phyloP scores from a whole-genome alignment of 148 eudicot genomes.

The Spergularia marina region DNA sequence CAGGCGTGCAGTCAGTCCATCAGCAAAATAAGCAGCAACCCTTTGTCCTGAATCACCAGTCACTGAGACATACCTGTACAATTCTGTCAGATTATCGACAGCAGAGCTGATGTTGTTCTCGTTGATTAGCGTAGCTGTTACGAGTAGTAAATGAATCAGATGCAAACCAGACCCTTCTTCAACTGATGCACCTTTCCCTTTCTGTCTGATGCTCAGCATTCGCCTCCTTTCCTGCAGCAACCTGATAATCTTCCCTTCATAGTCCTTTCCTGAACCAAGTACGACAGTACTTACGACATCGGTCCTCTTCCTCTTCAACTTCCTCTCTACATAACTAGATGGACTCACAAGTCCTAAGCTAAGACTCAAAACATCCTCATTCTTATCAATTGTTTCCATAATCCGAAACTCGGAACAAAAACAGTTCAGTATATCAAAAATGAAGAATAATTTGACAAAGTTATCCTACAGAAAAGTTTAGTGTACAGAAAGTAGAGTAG shows the following conservation, averaged over 20 bases:
- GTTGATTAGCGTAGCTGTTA: constrained; percentile 52
- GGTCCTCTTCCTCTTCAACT: constrained; percentile 36
- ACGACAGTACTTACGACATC: constrained; percentile 18
- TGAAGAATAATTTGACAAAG: constrained; percentile 16
- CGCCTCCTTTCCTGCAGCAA: constrained; percentile 52
- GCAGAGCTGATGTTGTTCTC: constrained; percentile 42
- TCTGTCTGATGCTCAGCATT: constrained; percentile 38
- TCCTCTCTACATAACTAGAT: constrained; percentile 27
- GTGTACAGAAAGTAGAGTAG: constrained; percentile 9
- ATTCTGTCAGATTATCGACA: constrained; percentile 42
- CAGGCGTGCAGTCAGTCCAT: constrained; percentile 58
- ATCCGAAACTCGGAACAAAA: constrained; percentile 6
- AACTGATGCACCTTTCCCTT: constrained; percentile 15
- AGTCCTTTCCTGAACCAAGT: constrained; percentile 21
- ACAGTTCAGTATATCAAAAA: constrained; percentile 15
- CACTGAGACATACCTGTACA: constrained; percentile 49
- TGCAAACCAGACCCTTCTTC: constrained; percentile 54
- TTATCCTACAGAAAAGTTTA: constrained; percentile 8
- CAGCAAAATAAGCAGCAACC: constrained; percentile 73
- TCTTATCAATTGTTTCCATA: constrained; percentile 37
- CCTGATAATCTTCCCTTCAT: constrained; percentile 45
- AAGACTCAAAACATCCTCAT: constrained; percentile 51
- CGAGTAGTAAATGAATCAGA: constrained; percentile 56
- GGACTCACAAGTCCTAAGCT: constrained; percentile 44
- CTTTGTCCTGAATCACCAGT: constrained; percentile 63